Evolutionary conservation across 257 asterid genomes (phyloP), one percentile per base, ranked within the genome.

Genomic region (Solanum clarkiae): DNA sequence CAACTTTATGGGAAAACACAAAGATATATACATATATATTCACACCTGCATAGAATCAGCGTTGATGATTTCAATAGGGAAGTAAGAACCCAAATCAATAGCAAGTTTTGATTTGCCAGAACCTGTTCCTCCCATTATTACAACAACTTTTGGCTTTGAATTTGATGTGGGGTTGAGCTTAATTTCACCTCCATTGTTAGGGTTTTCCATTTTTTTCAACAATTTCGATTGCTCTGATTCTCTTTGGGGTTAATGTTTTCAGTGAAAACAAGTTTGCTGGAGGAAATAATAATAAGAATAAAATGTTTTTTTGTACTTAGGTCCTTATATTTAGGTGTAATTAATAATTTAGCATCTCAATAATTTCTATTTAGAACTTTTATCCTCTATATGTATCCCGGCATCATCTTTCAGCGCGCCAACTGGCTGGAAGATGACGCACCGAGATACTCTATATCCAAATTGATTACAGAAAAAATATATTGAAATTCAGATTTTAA

Each of bases 41-140:
- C 32, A 29, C 32, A 32, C 98, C 97, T 95, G 98, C 99, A 96
- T 96, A 80, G 98, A 94, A 85, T 94, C 99, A n/a, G 98, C 97
- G 87, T 93, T 97, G 84, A 97, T 94, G 74, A 95, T 90, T 92
- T 97, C 98, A 57, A 95, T 45, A 9, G 97, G 94, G 86, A 97
- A 93, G 90, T 92, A 91, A 9, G 97, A 88, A 53, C 96, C 96
- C 22, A 97, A 92, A 90, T 97, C 97, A 60, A 95, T 90, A 62
- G 97, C 97, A 85, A 96, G 90, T 84, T 93, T 96, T 84, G 99
- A 96, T 87, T 95, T 95, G 63, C 98, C 98, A 16, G 98, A 42
- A 63, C 98, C 98, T 7, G 97, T 90, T 75, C 98, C 93, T 14
- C 97, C 98, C 95, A 93, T 89, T 24, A 94, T 94, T 89, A 94